Evolutionary conservation across 1,284 basidiomycete species (phyloP).

Genomic region (Somion occarium): DNA sequence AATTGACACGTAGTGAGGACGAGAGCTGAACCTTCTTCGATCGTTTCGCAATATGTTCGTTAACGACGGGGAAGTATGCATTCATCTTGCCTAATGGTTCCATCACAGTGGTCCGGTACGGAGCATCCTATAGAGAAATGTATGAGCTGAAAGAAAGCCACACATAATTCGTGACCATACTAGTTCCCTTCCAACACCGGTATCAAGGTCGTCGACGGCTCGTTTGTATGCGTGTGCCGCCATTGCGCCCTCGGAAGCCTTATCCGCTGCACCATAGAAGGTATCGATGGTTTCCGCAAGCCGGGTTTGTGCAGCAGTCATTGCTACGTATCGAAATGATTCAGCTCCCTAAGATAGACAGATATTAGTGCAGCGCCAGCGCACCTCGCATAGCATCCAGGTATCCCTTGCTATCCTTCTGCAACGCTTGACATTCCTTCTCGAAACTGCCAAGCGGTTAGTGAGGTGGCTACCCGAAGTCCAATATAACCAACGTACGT

Average conservation of each 20-base stretch:
- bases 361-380: slow-evolving; percentile 20
- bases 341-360: neutral
- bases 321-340: slow-evolving; percentile 44
- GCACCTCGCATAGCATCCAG: slow-evolving; percentile 90
- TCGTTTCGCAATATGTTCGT: slow-evolving; percentile 91
- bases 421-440: slow-evolving; percentile 87
- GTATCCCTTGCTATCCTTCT: slow-evolving; percentile 95
- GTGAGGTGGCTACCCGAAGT: slow-evolving; percentile 6
- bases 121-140: slow-evolving; percentile 64
- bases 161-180: slow-evolving; percentile 39
- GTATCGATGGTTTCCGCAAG: slow-evolving; percentile 92
- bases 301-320: slow-evolving; percentile 90
- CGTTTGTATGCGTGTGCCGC: slow-evolving; percentile 95
- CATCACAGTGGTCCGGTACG: slow-evolving; percentile 91
- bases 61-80: slow-evolving; percentile 91
- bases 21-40: slow-evolving; percentile 93
- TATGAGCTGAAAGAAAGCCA: neutral
- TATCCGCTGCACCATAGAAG: slow-evolving; percentile 88
- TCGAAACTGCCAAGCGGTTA: slow-evolving; percentile 61
- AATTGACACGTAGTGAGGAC: neutral
- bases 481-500: slow-evolving; percentile 51
- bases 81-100: slow-evolving; percentile 97
- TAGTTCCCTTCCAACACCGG: slow-evolving; percentile 80
- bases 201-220: slow-evolving; percentile 92
- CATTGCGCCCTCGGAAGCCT: slow-evolving; percentile 90